These are phyloP conservation scores for Cystobasidiopsis lactophilus DNA, from an alignment of 768 basidiomycete genomes.

Conservation along the genomic window DNA sequence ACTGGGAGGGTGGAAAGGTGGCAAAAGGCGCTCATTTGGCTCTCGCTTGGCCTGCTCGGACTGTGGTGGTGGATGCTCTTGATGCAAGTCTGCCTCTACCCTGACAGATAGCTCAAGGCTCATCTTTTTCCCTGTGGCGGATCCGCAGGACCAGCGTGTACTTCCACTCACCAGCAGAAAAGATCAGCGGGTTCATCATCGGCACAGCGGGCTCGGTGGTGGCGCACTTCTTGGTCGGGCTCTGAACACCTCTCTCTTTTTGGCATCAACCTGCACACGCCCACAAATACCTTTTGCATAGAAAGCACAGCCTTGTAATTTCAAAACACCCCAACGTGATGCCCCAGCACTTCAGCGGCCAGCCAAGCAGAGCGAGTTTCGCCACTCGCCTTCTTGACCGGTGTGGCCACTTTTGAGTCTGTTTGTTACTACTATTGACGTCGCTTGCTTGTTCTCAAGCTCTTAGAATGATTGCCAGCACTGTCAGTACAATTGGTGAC, in stretches of 20 bases:
- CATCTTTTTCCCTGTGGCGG: not conserved
- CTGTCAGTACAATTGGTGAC: too few species aligned
- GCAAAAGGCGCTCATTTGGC: not conserved
- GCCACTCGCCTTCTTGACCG: too few species aligned
- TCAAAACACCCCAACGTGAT: too few species aligned
- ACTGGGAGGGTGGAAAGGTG: not conserved
- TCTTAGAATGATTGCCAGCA: too few species aligned
- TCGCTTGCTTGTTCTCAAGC: too few species aligned
- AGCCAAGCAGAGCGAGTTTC: too few species aligned
- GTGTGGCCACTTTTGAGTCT: too few species aligned
- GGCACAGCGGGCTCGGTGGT: slow-evolving; percentile 12
- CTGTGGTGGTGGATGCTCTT: slow-evolving; percentile 53
- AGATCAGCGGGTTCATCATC: slow-evolving; percentile 47
- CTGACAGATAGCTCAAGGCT: not conserved
- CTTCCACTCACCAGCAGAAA: slow-evolving; percentile 76
- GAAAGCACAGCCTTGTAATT: too few species aligned
- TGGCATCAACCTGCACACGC: too few species aligned
- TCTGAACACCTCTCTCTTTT: not conserved
- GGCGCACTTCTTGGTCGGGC: not conserved
- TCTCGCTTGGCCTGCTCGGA: slow-evolving; percentile 32
- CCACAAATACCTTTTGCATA: too few species aligned
- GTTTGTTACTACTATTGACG: too few species aligned
- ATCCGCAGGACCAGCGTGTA: slow-evolving; percentile 71
- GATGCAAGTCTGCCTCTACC: not conserved
- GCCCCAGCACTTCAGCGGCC: too few species aligned